Conservation (phyloP, 257 asterid genomes). For the Lycium ferocissimum region DNA sequence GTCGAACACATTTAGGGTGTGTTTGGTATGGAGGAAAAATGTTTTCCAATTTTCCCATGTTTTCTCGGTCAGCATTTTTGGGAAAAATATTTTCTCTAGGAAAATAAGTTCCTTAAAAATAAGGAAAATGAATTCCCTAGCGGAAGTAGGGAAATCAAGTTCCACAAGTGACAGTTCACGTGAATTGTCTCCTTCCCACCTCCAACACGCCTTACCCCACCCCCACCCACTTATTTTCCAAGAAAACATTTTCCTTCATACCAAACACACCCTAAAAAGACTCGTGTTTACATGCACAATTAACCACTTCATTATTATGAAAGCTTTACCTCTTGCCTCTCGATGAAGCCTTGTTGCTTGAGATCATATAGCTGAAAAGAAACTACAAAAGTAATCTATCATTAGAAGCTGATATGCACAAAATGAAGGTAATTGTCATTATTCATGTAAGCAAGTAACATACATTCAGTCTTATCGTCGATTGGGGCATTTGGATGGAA, state of each 20-base stretch:
- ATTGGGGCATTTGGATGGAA: constrained; percentile 87
- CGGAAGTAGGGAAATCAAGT: no score
- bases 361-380: constrained; percentile 98
- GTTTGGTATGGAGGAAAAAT: no score
- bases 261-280: not conserved
- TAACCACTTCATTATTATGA: not conserved
- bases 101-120: no score
- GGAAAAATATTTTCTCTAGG: no score
- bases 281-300: not conserved
- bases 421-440: not conserved
- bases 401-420: not conserved
- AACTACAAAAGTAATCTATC: constrained; percentile 54
- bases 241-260: no score
- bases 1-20: not conserved
- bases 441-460: constrained; percentile 39
- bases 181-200: no score
- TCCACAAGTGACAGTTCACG: no score
- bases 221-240: no score
- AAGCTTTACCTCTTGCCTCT: constrained; percentile 89
- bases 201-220: no score
- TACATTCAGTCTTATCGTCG: constrained; percentile 79
- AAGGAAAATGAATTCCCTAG: no score
- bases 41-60: no score
- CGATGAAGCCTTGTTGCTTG: constrained; percentile 98
- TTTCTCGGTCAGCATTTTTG: no score